phyloP scores from a whole-genome alignment of 139 green algal genomes.

The Chlamydomonas urium region DNA sequence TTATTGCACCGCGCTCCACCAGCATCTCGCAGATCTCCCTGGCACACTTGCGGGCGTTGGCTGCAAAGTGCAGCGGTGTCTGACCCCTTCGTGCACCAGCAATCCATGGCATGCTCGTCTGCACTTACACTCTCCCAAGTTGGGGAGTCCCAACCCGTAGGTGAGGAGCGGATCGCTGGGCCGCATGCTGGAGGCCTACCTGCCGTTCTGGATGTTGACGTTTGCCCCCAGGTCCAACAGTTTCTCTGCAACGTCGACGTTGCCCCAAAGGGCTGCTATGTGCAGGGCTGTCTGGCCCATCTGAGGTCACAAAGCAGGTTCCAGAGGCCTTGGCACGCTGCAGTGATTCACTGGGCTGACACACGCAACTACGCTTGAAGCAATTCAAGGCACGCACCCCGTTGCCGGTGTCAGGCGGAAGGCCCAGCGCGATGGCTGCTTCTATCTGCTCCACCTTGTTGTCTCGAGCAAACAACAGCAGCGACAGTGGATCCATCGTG shows the following conservation, averaged over 20 bases:
- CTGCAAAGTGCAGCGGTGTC: constrained; percentile 67
- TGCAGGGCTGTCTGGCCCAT: constrained; percentile 64
- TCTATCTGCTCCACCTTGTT: constrained; percentile 34
- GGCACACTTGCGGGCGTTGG: constrained; percentile 42
- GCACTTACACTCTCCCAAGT: background rate
- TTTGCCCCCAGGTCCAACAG: constrained; percentile 49
- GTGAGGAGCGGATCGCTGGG: too few relatives aligned
- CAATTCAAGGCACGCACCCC: constrained; percentile 17
- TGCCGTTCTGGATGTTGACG: constrained; percentile 36
- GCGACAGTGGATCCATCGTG: constrained; percentile 13
- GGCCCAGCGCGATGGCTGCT: constrained; percentile 14
- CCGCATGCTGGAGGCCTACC: too few relatives aligned
- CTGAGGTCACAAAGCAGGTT: constrained; percentile 11
- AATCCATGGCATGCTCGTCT: too few relatives aligned
- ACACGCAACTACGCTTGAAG: background rate
- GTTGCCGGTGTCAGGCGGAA: constrained; percentile 28
- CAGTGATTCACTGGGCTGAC: background rate
- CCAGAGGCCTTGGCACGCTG: background rate
- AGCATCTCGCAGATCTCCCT: constrained; percentile 39
- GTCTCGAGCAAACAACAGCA: constrained; percentile 34
- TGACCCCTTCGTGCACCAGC: too few relatives aligned
- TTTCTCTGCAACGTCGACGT: constrained; percentile 23
- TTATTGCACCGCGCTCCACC: constrained; percentile 39
- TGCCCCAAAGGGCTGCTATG: constrained; percentile 44
- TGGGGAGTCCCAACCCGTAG: too few relatives aligned